A percentile compares a stretch with the other conserved stretches of the same genome.
These are phyloP conservation scores for Eurotiales sp. DNA, from an alignment of 2,329 filamentous ascomycete species.

Conservation along the genomic window DNA sequence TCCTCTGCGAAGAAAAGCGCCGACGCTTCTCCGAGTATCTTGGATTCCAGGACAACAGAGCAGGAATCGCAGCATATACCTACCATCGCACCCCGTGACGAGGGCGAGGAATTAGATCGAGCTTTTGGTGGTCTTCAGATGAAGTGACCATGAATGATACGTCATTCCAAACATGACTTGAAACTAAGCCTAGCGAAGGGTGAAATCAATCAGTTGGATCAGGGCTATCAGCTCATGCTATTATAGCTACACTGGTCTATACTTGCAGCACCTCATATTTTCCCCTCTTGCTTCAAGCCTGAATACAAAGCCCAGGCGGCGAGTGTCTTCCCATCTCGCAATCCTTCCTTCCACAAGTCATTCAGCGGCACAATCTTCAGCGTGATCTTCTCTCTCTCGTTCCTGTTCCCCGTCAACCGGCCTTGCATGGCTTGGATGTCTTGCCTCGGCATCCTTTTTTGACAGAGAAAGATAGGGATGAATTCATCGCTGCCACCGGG, in stretches of 20 bases:
- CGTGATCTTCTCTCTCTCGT: slow-evolving; percentile 58
- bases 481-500: slow-evolving; percentile 58
- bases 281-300: slow-evolving; percentile 47
- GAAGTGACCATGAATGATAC: no score
- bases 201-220: no score
- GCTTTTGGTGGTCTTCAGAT: slow-evolving; percentile 50
- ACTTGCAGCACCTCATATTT: slow-evolving; percentile 24
- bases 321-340: slow-evolving; percentile 55
- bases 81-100: slow-evolving; percentile 40
- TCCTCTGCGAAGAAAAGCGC: slow-evolving; percentile 10
- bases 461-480: slow-evolving; percentile 54
- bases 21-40: slow-evolving; percentile 24
- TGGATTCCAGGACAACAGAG: slow-evolving; percentile 36
- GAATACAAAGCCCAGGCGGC: slow-evolving; percentile 55
- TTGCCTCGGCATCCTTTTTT: slow-evolving; percentile 48
- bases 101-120: slow-evolving; percentile 52
- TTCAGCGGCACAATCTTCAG: slow-evolving; percentile 52
- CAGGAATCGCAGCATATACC: slow-evolving; percentile 32
- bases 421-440: slow-evolving; percentile 51
- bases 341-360: slow-evolving; percentile 52
- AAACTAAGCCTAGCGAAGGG: no score
- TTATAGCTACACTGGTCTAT: not conserved
- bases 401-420: slow-evolving; percentile 51
- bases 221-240: no score
- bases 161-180: no score